Base-by-base conservation (phyloP, 2,329 filamentous ascomycete genomes). In the Monascus ruber region DNA sequence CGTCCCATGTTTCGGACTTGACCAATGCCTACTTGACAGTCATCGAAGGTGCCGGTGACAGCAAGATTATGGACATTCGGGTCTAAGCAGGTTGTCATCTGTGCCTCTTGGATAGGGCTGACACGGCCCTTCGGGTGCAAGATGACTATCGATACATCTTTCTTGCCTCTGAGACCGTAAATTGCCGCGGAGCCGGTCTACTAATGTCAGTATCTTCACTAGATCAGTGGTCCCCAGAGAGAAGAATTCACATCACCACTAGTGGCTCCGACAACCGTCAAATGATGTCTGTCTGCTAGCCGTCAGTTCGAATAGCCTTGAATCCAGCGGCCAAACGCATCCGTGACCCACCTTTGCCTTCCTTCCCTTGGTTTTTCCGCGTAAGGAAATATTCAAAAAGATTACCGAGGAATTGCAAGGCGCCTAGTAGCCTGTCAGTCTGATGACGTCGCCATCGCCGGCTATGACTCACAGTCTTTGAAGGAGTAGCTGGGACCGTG, bases 81-180 rank as follows among this genome's bases (percentile, higher is more conserved):
- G 60, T 96, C 91, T 32, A 86, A 70, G 26, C 91, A 84, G 0
- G 89, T 95, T 1, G 88, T 95, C 91, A 96, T 96, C 68, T 96
- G 91, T 4, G 85, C 83, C 64, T 96, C 86, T 63, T 96, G 91
- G 41, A 96, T 83, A 9, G 87, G 85, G 59, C 82, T 87, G 46
- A 96, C 83, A 49, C 86, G 83, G 45, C 87, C 89, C 63, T 91
- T 85, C 25, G 91, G 91, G 62, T 89, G 83, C 54, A 96, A 74
- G 58, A 98, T 96, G 68, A 94, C 91, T 38, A 96, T 85, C 0
- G 86, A 93, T 10, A 95, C 85, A 71, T 98, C 91, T 66, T 94
- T 88, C 77, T 96, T 96, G 39, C 88, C 87, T 37, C 88, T 72
- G 39, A 98, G 73, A 40, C 91, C 91, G 58, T 96, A 95, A 52